Evolutionary conservation across 2,329 filamentous ascomycete genomes (phyloP).

Genomic region (Dactylellina leptospora): DNA sequence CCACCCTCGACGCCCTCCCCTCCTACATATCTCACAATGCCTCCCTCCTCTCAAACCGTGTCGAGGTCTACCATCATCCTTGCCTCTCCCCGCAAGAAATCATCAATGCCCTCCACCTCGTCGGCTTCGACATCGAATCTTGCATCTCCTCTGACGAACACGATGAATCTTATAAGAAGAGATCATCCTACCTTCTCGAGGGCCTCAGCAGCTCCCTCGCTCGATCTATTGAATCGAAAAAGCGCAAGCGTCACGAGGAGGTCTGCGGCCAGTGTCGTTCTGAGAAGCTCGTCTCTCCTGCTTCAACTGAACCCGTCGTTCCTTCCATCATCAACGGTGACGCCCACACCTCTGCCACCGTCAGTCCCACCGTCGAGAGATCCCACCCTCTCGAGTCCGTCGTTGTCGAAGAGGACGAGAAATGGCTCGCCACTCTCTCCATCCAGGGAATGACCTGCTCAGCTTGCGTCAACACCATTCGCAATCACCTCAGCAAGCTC

Average conservation of each 20-base stretch:
- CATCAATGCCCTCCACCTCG: slow-evolving; percentile 64
- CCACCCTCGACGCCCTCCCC: slow-evolving; percentile 65
- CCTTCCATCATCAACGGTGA: slow-evolving; percentile 13
- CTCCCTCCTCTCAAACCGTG: slow-evolving; percentile 75
- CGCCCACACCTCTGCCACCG: slow-evolving; percentile 22
- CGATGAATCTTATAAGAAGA: slow-evolving; percentile 9
- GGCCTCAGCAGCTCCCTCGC: slow-evolving; percentile 24
- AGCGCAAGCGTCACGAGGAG: slow-evolving; percentile 45
- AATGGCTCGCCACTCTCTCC: slow-evolving; percentile 67
- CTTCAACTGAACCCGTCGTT: background rate
- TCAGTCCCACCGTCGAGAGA: slow-evolving; percentile 38
- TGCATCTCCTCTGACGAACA: slow-evolving; percentile 52
- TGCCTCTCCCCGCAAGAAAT: slow-evolving; percentile 62
- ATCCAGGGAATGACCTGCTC: slow-evolving; percentile 79
- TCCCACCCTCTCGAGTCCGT: slow-evolving; percentile 52
- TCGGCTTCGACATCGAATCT: slow-evolving; percentile 68
- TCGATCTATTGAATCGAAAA: slow-evolving; percentile 29
- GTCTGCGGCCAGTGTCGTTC: slow-evolving; percentile 45
- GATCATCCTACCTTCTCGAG: slow-evolving; percentile 34
- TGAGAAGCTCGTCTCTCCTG: slow-evolving; percentile 16
- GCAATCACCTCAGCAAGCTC: slow-evolving; percentile 67
- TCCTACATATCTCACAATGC: slow-evolving; percentile 70
- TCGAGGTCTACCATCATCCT: slow-evolving; percentile 68
- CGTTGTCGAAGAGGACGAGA: slow-evolving; percentile 58
- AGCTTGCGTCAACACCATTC: slow-evolving; percentile 72